These are phyloP conservation scores for Fusarium fracticaudum DNA, from an alignment of 2,329 filamentous ascomycete genomes.

Conservation along the genomic window DNA sequence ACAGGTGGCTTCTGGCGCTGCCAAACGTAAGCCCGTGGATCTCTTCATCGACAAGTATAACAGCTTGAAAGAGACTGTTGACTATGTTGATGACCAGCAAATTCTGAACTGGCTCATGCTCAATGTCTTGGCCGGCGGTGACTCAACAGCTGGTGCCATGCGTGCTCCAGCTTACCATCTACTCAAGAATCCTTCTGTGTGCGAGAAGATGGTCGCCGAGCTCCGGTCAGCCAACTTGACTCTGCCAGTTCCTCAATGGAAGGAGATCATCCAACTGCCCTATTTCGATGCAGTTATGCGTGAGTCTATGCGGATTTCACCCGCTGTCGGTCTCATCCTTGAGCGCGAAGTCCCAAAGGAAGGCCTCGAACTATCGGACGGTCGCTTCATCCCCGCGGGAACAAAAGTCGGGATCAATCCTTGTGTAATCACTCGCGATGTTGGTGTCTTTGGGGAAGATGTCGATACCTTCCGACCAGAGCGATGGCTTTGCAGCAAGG, in stretches of 20 bases:
- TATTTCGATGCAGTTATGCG: constrained; percentile 34
- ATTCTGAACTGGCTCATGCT: constrained; percentile 36
- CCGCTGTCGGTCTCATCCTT: constrained; percentile 18
- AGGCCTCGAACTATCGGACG: constrained; percentile 14
- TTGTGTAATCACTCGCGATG: constrained; percentile 24
- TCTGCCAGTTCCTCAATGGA: constrained; percentile 27
- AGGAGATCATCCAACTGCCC: constrained; percentile 13
- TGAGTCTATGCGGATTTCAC: constrained; percentile 22
- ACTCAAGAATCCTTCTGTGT: constrained; percentile 6
- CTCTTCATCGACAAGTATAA: constrained; percentile 35
- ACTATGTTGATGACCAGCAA: constrained; percentile 30
- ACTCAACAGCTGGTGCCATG: constrained; percentile 35
- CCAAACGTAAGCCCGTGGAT: constrained; percentile 30
- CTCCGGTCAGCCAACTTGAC: constrained; percentile 6
- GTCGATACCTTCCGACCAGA: constrained; percentile 25
- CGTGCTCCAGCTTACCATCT: constrained; percentile 26
- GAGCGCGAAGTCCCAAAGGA: constrained; percentile 25
- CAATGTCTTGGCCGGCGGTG: constrained; percentile 31
- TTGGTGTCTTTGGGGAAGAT: constrained; percentile 18
- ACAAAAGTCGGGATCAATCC: constrained; percentile 31
- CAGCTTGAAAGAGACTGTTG: constrained; percentile 26
- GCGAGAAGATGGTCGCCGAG: constrained; percentile 28
- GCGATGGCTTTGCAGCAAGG: constrained; percentile 12
- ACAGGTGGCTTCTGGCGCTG: constrained; percentile 8
- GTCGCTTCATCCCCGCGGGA: constrained; percentile 12